These are phyloP conservation scores for Candida corydali DNA, from an alignment of 805 yeast species.

Conservation along the genomic window DNA sequence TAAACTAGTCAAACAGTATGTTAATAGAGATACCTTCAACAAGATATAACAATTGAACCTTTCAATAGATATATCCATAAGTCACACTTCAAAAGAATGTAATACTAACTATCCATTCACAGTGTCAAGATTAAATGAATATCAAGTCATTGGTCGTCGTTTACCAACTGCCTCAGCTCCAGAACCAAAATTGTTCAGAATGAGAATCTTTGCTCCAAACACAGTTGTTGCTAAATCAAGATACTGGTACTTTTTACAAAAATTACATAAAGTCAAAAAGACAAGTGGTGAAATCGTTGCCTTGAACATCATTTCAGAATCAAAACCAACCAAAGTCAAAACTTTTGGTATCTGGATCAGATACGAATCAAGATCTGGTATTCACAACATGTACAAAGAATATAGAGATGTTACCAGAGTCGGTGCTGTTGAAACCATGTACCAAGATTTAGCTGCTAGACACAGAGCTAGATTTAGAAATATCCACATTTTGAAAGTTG, in stretches of 20 bases:
- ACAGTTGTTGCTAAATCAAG: conserved; percentile 99
- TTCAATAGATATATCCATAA: not conserved
- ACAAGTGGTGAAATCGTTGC: conserved; percentile 99
- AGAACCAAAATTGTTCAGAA: conserved; percentile 99
- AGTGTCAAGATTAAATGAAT: conserved; percentile 96
- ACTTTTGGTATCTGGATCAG: conserved; percentile 99
- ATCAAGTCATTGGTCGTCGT: conserved; percentile 99
- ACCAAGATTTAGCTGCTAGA: conserved; percentile 99
- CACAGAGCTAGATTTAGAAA: conserved; percentile 99
- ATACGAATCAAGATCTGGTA: conserved; percentile 99
- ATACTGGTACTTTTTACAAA: conserved; percentile 99
- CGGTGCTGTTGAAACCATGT: conserved; percentile 96
- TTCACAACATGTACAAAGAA: conserved; percentile 99
- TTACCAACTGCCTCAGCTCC: conserved; percentile 98
- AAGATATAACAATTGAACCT: too few species aligned
- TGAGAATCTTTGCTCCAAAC: conserved; percentile 99
- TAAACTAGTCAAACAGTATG: conserved; percentile 5
- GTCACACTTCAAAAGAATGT: not conserved
- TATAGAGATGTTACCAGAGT: conserved; percentile 99
- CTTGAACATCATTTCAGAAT: conserved; percentile 85
- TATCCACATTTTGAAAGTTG: conserved; percentile 98
- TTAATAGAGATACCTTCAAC: too few species aligned
- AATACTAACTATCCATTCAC: conserved; percentile 20
- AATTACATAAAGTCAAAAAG: conserved; percentile 99
- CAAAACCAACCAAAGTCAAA: conserved; percentile 98